Conservation (phyloP, 2,329 filamentous ascomycete species). For the Graphiopsis chlorocephala region DNA sequence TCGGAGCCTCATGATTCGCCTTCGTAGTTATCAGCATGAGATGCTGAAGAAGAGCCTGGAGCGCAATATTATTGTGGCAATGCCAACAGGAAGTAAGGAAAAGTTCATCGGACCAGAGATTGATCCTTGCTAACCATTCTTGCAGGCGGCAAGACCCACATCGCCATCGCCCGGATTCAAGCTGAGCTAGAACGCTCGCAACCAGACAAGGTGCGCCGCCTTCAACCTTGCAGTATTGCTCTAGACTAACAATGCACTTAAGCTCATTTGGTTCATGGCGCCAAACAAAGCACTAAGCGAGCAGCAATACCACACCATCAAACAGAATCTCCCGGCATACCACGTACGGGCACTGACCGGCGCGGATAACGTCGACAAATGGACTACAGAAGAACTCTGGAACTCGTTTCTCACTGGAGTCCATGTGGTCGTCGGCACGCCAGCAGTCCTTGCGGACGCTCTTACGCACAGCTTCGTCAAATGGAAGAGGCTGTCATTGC, state of each 20-base stretch:
- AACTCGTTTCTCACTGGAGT: conserved; percentile 61
- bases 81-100: conserved; percentile 45
- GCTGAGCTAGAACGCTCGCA: conserved; percentile 41
- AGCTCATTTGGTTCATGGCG: conserved; percentile 47
- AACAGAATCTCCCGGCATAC: conserved; percentile 43
- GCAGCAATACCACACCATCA: conserved; percentile 42
- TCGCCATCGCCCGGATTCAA: conserved; percentile 45
- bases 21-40: conserved; percentile 49
- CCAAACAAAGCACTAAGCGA: conserved; percentile 46
- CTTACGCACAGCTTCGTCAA: conserved; percentile 70
- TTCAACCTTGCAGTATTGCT: conserved; percentile 25
- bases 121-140: not conserved
- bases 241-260: conserved; percentile 18
- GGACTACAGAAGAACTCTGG: conserved; percentile 68
- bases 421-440: conserved; percentile 73
- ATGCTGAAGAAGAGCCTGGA: conserved; percentile 47
- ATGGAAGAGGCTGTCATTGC: conserved; percentile 61
- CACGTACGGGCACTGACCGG: conserved; percentile 65
- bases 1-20: not conserved
- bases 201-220: conserved; percentile 29
- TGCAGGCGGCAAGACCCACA: conserved; percentile 45
- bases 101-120: no score
- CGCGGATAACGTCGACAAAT: conserved; percentile 67
- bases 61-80: conserved; percentile 47
- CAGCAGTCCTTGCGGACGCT: conserved; percentile 71